Conservation (phyloP, 2,329 filamentous ascomycete species). For the Beauveria pseudobassiana region DNA sequence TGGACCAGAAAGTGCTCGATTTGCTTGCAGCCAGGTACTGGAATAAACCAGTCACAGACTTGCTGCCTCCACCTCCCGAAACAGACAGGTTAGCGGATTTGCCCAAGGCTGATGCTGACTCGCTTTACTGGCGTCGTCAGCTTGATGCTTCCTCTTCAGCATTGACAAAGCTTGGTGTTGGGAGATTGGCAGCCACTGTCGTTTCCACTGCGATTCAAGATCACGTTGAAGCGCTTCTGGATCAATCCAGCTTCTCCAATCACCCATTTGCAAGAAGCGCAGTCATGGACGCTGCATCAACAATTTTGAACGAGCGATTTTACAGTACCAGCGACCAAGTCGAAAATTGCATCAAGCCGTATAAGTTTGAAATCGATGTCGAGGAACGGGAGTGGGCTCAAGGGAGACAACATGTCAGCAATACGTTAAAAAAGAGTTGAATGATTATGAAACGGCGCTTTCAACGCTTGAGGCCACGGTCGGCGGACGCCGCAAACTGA, state of each 20-base stretch:
- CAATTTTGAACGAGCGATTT: slow-evolving; percentile 86
- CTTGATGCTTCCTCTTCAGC: slow-evolving; percentile 86
- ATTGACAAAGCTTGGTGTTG: slow-evolving; percentile 89
- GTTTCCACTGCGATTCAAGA: slow-evolving; percentile 81
- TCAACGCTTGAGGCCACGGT: slow-evolving; percentile 69
- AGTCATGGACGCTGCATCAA: slow-evolving; percentile 85
- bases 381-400: slow-evolving; percentile 83
- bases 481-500: slow-evolving; percentile 76
- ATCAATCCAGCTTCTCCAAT: slow-evolving; percentile 73
- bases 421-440: slow-evolving; percentile 81
- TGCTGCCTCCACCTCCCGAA: slow-evolving; percentile 59
- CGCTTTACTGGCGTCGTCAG: slow-evolving; percentile 87
- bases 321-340: slow-evolving; percentile 97
- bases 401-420: slow-evolving; percentile 74
- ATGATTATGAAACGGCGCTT: slow-evolving; percentile 72
- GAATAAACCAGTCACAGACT: slow-evolving; percentile 89
- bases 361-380: slow-evolving; percentile 95
- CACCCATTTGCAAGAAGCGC: slow-evolving; percentile 89
- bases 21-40: slow-evolving; percentile 89
- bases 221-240: slow-evolving; percentile 72
- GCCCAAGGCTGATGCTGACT: slow-evolving; percentile 76
- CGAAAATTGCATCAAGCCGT: slow-evolving; percentile 98
- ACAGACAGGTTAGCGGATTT: slow-evolving; percentile 68
- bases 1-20: slow-evolving; percentile 92
- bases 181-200: slow-evolving; percentile 83